phyloP scores from a whole-genome alignment of 1,139 yeast genomes.

The Saccharomycopsis hybrid region DNA sequence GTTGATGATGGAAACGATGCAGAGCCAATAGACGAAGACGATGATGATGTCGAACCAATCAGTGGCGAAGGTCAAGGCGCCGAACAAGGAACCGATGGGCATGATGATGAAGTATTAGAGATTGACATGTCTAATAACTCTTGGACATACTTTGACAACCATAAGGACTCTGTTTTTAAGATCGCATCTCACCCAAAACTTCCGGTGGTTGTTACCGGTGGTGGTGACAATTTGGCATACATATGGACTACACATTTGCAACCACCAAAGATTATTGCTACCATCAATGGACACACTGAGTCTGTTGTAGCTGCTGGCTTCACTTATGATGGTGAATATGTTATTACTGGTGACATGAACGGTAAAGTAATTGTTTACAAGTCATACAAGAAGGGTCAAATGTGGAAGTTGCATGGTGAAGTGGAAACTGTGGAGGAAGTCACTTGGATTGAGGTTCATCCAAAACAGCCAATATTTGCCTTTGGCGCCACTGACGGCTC shows the following conservation, averaged over 20 bases:
- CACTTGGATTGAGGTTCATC: constrained; percentile 75
- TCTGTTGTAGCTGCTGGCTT: constrained; percentile 83
- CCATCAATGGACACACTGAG: constrained; percentile 74
- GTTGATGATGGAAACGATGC: constrained; percentile 35
- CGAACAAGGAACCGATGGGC: constrained; percentile 30
- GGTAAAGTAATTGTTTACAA: constrained; percentile 77
- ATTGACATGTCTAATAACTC: constrained; percentile 86
- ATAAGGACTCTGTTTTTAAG: constrained; percentile 75
- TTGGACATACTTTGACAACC: constrained; percentile 80
- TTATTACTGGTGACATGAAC: constrained; percentile 90
- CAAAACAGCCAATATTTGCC: constrained; percentile 74
- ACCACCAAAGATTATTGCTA: constrained; percentile 74
- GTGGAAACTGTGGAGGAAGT: constrained; percentile 73
- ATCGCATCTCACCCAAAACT: constrained; percentile 73
- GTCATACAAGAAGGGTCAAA: constrained; percentile 67
- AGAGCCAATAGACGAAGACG: constrained; percentile 40
- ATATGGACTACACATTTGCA: constrained; percentile 87
- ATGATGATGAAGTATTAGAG: constrained; percentile 38
- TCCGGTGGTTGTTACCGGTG: constrained; percentile 83
- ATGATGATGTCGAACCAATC: no score
- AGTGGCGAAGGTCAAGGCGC: constrained; percentile 31
- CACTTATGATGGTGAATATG: constrained; percentile 70
- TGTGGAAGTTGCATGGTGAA: constrained; percentile 67
- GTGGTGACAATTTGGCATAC: constrained; percentile 83
- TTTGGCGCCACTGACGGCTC: constrained; percentile 92